Conservation (phyloP, 352 stramenopile genomes). For the Globisporangium lucens region DNA sequence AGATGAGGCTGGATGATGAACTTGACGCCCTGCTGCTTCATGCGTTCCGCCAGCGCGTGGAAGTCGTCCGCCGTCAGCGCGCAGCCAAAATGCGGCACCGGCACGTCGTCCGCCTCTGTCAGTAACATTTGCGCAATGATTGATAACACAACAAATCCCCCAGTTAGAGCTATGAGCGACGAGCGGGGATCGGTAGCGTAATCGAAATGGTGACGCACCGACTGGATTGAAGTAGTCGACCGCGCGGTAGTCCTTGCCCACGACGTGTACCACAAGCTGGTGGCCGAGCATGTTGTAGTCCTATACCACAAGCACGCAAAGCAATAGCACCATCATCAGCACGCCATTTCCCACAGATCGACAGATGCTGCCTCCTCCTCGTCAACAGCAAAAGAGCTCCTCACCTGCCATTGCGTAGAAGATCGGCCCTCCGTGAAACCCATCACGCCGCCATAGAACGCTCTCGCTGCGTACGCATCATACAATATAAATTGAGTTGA, state of each 20-base stretch:
- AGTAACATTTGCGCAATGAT: neutral
- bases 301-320: constrained; percentile 26
- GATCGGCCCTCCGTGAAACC: constrained; percentile 91
- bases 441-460: constrained; percentile 92
- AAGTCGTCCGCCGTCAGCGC: constrained; percentile 93
- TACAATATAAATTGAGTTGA: neutral
- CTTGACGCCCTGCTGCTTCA: constrained; percentile 74
- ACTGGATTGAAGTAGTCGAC: constrained; percentile 96
- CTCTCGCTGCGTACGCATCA: constrained; percentile 53
- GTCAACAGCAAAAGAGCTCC: neutral
- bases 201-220: constrained; percentile 30
- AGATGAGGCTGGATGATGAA: constrained; percentile 97
- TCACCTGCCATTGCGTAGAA: constrained; percentile 91
- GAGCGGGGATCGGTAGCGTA: neutral
- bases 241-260: constrained; percentile 90
- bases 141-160: neutral
- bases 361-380: too few species aligned
- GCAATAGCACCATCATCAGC: neutral
- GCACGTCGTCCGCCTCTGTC: constrained; percentile 95
- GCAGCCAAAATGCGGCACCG: constrained; percentile 95
- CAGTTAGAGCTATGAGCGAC: neutral
- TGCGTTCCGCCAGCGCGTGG: constrained; percentile 81
- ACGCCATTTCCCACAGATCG: neutral
- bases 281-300: constrained; percentile 90
- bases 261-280: constrained; percentile 89